Conservation (phyloP, 352 stramenopile species). For the Globisporangium mamillatum region DNA sequence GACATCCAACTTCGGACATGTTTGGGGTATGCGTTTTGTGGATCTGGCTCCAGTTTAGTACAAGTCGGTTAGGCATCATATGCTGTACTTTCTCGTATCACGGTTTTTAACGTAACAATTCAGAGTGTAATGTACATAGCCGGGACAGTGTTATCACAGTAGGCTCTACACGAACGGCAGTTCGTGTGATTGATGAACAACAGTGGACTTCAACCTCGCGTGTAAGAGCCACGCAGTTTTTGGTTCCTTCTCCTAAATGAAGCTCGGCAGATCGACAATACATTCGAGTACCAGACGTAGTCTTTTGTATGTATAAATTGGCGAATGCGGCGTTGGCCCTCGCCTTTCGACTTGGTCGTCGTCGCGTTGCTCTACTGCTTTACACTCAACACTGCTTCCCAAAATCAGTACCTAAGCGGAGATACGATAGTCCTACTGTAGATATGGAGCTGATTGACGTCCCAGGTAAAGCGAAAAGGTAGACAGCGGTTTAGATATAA, state of each 20-base stretch:
- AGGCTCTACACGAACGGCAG: neutral
- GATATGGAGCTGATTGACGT: neutral
- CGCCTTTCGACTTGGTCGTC: too few species aligned
- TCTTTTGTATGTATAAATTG: too few species aligned
- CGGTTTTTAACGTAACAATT: neutral
- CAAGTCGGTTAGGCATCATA: neutral
- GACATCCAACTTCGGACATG: neutral
- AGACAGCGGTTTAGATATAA: too few species aligned
- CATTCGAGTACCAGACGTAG: too few species aligned
- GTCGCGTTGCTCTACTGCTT: neutral
- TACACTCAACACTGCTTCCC: too few species aligned
- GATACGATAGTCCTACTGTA: neutral
- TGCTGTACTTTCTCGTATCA: neutral
- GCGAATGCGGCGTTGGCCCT: too few species aligned
- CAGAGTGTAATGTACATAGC: neutral
- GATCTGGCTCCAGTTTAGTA: neutral
- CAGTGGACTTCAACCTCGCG: too few species aligned
- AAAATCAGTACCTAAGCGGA: too few species aligned
- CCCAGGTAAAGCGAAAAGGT: neutral
- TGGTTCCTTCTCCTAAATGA: too few species aligned
- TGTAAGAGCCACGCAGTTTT: too few species aligned
- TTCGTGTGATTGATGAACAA: neutral
- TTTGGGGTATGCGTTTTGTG: neutral
- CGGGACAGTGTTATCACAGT: neutral
- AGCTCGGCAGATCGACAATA: too few species aligned